Percentiles rank a stretch among this genome's conserved stretches.
Evolutionary conservation across 495 filamentous ascomycete genomes (phyloP).

Genomic region (Penicillium longicatenatum): DNA sequence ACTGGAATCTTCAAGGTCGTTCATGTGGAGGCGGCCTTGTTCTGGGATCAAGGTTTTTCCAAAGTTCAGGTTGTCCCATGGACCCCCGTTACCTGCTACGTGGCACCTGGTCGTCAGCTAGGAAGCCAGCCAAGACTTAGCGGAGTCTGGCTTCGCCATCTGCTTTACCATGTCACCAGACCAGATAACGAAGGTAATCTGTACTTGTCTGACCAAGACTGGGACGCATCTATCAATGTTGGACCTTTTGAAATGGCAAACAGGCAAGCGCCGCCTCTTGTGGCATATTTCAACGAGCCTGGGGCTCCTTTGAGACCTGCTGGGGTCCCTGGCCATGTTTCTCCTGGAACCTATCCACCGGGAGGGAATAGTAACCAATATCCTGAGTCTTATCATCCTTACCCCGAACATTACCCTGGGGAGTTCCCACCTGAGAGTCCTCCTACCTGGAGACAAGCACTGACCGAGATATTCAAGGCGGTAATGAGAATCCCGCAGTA

Average conservation of each 20-base stretch:
- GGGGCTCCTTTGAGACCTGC: no score
- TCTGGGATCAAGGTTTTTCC: neutral
- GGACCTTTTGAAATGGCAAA: neutral
- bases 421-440: no score
- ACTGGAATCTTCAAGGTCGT: neutral
- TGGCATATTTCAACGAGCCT: neutral
- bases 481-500: no score
- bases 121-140: neutral
- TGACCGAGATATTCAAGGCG: no score
- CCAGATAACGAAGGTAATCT: neutral
- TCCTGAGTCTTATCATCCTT: no score
- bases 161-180: neutral
- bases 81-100: neutral
- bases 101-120: neutral
- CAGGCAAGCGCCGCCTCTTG: neutral
- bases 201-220: neutral
- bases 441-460: no score
- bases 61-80: neutral
- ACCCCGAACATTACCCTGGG: no score
- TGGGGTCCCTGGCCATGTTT: no score
- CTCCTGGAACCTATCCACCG: no score
- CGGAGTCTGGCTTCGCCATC: slow-evolving; percentile 1
- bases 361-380: no score
- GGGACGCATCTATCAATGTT: neutral
- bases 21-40: neutral